phyloP scores from a whole-genome alignment of 257 asterid species.

The Marsdenia floribunda region DNA sequence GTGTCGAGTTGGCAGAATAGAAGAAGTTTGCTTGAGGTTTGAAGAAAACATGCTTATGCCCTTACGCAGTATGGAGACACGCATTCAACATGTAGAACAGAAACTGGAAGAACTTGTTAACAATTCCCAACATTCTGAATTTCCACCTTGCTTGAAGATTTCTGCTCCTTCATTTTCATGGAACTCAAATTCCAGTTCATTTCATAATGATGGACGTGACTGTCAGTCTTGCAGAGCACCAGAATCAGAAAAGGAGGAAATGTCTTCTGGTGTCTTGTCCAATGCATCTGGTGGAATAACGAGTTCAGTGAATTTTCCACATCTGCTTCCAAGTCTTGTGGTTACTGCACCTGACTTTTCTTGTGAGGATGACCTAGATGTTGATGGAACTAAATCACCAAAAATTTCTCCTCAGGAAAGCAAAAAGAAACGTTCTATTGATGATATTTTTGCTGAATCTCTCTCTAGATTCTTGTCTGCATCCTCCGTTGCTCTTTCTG shows the following conservation, averaged over 20 bases:
- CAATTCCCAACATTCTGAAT: conserved; percentile 35
- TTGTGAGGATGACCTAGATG: conserved; percentile 51
- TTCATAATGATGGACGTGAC: conserved; percentile 37
- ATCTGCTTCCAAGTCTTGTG: conserved; percentile 49
- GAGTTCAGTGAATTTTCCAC: conserved; percentile 18
- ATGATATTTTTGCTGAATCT: conserved; percentile 89
- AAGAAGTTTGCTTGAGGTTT: conserved; percentile 75
- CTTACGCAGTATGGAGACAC: conserved; percentile 66
- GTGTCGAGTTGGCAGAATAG: conserved; percentile 67
- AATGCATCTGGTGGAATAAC: conserved; percentile 27
- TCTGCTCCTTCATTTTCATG: conserved; percentile 75
- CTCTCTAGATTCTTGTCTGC: conserved; percentile 58
- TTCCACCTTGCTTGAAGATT: conserved; percentile 49
- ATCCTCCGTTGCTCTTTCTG: conserved; percentile 13
- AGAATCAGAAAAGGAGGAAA: conserved; percentile 43
- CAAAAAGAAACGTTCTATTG: conserved; percentile 44
- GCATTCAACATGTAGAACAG: conserved; percentile 74
- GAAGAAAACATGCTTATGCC: conserved; percentile 86
- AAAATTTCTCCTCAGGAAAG: conserved; percentile 33
- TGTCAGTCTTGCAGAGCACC: conserved; percentile 30
- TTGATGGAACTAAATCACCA: conserved; percentile 22
- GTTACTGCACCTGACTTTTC: conserved; percentile 72
- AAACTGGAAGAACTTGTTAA: conserved; percentile 60
- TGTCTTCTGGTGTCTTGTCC: conserved; percentile 26
- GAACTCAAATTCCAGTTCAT: conserved; percentile 58